Evolutionary conservation across 148 eudicot species (phyloP), one percentile per base, ranked within the genome.

Genomic region (Rhododendron kiyosumense): DNA sequence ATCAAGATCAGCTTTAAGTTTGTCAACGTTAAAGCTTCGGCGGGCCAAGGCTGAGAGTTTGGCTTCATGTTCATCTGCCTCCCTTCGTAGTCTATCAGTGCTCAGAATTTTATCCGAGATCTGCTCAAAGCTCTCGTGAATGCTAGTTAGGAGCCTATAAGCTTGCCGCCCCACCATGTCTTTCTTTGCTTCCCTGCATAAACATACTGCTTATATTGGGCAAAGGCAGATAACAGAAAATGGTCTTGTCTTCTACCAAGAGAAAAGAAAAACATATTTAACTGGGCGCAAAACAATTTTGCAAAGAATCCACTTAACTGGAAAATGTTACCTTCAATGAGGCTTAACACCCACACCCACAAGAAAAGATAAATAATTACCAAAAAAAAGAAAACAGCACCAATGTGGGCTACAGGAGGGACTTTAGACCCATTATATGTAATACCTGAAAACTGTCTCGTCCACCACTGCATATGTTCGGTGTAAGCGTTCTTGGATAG

Each of bases 391-490:
- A 18, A 59, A 7, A 5, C 76, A 71, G 41, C 30, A 30, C 11
- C 20, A 13, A 46, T 43, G 54, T 3, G 81, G 81, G 43, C 51
- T 22, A 46, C 4, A 46, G 15, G 81, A 46, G 81, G 52, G 81
- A 38, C 28, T 22, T 71, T 14, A 71, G 76, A 43, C 30, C 49
- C 38, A 52, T 46, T 7, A 1, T 41, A 20, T 57, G 84, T 10
- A 79, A 79, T 69, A 93, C 95, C 95, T 92, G 89, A 90, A 91
- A 3, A 94, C 84, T 10, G 87, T 93, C 85, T 94, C 95, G 78
- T 88, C 92, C 54, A 91, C 93, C 85, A 94, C 92, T 52, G 94
- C 89, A 88, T 91, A 92, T 81, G 94, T 93, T 89, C 98, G 93
- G 92, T 90, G 87, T 83, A 94, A 90, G 61, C 98, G 91, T 88